These are phyloP conservation scores for Candida dubliniensis DNA, from an alignment of 1,139 yeast genomes.

Conservation along the genomic window DNA sequence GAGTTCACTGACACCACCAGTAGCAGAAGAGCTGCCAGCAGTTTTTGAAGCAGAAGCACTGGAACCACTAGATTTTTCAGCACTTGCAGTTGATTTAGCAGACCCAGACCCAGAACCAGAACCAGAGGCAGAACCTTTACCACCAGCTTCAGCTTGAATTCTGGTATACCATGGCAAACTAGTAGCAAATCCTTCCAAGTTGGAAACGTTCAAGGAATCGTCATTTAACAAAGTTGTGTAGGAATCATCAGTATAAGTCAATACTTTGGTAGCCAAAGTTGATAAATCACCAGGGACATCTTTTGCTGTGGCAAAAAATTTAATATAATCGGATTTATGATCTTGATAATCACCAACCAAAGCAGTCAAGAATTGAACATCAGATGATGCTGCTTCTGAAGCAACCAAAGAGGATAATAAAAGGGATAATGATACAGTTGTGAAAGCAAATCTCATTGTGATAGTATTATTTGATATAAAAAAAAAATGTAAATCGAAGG, in stretches of 20 bases:
- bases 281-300: slow-evolving; percentile 36
- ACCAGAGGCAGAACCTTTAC: slow-evolving; percentile 13
- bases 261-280: slow-evolving; percentile 36
- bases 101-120: slow-evolving; percentile 3
- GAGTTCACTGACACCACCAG: slow-evolving; percentile 17
- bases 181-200: slow-evolving; percentile 37
- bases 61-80: neutral
- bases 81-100: slow-evolving; percentile 1
- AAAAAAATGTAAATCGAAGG: neutral
- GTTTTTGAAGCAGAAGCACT: slow-evolving; percentile 10
- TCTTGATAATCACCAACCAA: slow-evolving; percentile 38
- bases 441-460: slow-evolving; percentile 20
- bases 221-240: slow-evolving; percentile 43
- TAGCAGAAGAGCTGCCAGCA: slow-evolving; percentile 10
- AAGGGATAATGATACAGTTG: slow-evolving; percentile 15
- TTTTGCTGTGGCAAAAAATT: slow-evolving; percentile 34
- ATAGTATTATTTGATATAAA: neutral
- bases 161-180: slow-evolving; percentile 46
- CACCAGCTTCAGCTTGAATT: slow-evolving; percentile 23
- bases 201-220: slow-evolving; percentile 21
- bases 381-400: slow-evolving; percentile 29
- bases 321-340: slow-evolving; percentile 27
- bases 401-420: slow-evolving; percentile 17
- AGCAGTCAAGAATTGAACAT: slow-evolving; percentile 39
- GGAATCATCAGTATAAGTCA: slow-evolving; percentile 39